Conservation (phyloP, 148 eudicot species). For the Spergularia bocconei region DNA sequence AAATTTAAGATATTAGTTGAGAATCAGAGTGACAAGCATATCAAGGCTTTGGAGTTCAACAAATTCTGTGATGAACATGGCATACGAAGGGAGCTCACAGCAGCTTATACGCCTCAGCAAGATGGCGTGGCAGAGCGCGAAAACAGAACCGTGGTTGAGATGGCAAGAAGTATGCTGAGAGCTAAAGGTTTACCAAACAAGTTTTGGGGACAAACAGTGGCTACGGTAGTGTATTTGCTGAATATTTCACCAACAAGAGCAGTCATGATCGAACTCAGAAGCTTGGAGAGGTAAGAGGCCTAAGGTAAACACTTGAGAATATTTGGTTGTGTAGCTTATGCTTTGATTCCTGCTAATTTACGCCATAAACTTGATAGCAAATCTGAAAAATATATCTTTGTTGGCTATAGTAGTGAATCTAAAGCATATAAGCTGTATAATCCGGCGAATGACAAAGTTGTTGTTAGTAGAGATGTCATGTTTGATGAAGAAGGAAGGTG, state of each 20-base stretch:
- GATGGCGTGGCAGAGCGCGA: not conserved
- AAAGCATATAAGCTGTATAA: too few species aligned
- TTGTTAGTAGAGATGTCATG: too few species aligned
- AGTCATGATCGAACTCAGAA: not conserved
- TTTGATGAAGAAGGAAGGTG: too few species aligned
- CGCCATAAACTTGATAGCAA: not conserved
- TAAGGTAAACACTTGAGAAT: not conserved
- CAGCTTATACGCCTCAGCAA: not conserved
- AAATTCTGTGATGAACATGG: not conserved
- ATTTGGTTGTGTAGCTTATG: not conserved
- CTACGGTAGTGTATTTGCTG: not conserved
- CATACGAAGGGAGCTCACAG: not conserved
- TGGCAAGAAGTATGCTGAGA: not conserved
- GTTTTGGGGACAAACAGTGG: not conserved
- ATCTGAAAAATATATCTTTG: not conserved
- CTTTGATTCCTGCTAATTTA: not conserved
- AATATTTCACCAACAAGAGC: not conserved
- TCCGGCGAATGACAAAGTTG: too few species aligned
- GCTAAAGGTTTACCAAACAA: not conserved
- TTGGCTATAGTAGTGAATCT: not conserved
- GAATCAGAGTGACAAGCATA: not conserved
- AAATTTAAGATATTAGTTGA: not conserved
- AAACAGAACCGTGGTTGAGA: not conserved
- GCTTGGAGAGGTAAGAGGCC: not conserved
- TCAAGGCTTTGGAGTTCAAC: too few species aligned